Evolutionary conservation across 176 grass and related monocot species (phyloP).

Genomic region (Secale cereale): DNA sequence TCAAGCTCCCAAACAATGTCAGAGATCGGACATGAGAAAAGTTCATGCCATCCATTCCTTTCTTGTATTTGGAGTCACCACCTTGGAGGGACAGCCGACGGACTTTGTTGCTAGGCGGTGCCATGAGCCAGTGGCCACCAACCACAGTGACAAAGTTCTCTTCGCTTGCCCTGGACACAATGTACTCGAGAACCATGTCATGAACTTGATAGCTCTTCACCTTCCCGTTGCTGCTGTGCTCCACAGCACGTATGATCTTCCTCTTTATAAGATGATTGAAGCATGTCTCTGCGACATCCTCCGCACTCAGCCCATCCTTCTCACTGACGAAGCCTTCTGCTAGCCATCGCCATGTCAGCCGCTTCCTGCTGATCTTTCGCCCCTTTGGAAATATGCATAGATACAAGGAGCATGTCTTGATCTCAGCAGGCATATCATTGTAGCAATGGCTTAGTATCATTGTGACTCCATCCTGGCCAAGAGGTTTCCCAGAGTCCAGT

Average conservation of each 20-base stretch:
- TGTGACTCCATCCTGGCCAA: background rate
- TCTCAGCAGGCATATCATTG: no score
- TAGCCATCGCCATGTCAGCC: background rate
- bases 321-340: background rate
- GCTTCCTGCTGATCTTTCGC: background rate
- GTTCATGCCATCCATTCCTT: background rate
- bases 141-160: background rate
- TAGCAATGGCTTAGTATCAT: background rate
- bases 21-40: background rate
- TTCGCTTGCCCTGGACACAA: background rate
- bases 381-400: background rate
- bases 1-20: background rate
- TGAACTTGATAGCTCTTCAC: background rate
- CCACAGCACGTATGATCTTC: background rate
- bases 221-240: background rate
- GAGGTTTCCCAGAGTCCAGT: background rate
- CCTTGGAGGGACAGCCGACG: background rate
- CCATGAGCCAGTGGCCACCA: background rate
- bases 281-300: background rate
- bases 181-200: background rate
- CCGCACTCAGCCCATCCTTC: background rate
- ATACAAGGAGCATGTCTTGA: no score
- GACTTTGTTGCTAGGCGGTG: background rate
- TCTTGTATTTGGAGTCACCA: background rate
- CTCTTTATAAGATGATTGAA: background rate